A percentile compares a stretch with the other conserved stretches of the same genome.
Evolutionary conservation across 2,329 filamentous ascomycete genomes (phyloP).

Genomic region (Graphilbum sp.): DNA sequence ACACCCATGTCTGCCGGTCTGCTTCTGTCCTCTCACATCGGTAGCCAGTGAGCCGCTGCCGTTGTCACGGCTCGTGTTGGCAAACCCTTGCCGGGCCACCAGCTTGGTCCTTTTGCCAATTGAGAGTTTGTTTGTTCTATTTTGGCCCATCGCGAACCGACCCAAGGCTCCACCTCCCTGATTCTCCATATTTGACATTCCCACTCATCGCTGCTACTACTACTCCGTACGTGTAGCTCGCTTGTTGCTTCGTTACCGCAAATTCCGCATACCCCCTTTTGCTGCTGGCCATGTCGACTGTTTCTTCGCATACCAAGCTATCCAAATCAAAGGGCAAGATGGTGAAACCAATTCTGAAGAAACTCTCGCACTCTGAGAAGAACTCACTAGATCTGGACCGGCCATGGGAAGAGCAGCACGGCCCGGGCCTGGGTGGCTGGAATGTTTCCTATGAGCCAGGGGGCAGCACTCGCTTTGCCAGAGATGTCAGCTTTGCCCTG

Average conservation of each 20-base stretch:
- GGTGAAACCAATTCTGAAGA: slow-evolving; percentile 48
- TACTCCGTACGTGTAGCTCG: too few species aligned
- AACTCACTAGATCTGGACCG: slow-evolving; percentile 47
- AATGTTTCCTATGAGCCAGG: slow-evolving; percentile 15
- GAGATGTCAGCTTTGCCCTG: slow-evolving; percentile 30
- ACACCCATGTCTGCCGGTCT: not conserved
- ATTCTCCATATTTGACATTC: too few species aligned
- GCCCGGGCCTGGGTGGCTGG: slow-evolving; percentile 18
- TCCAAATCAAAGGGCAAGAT: slow-evolving; percentile 30
- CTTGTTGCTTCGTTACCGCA: too few species aligned
- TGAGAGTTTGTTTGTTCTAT: too few species aligned
- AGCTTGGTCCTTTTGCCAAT: too few species aligned
- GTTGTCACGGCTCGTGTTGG: not conserved
- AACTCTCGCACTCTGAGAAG: slow-evolving; percentile 40
- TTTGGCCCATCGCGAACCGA: too few species aligned
- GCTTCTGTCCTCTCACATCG: not conserved
- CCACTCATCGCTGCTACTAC: too few species aligned
- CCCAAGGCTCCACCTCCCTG: too few species aligned
- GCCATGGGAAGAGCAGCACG: slow-evolving; percentile 38
- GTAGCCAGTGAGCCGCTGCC: slow-evolving; percentile 2
- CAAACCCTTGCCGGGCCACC: too few species aligned
- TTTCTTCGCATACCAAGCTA: slow-evolving; percentile 11
- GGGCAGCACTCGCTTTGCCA: slow-evolving; percentile 13
- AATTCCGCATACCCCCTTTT: not conserved
- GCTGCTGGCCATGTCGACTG: not conserved